Percentiles rank a stretch among this genome's conserved stretches.
These are phyloP conservation scores for Hypoxylon rickii DNA, from an alignment of 495 filamentous ascomycete genomes.

Conservation along the genomic window DNA sequence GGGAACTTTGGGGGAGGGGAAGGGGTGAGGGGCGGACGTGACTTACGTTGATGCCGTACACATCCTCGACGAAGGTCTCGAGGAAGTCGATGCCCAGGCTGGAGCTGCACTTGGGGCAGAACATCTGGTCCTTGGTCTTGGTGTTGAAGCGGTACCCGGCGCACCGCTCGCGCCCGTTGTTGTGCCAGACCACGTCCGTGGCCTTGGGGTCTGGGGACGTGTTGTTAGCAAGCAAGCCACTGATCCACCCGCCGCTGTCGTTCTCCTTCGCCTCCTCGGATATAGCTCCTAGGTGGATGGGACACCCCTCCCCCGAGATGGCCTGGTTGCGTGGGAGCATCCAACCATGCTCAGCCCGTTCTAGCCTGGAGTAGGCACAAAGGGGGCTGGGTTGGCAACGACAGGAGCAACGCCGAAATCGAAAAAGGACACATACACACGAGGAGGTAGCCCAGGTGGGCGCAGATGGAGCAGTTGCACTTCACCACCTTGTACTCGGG, in stretches of 20 bases:
- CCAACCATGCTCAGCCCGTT: not conserved
- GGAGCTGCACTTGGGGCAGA: slow-evolving; percentile 40
- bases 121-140: slow-evolving; percentile 40
- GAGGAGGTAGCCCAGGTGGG: slow-evolving; percentile 37
- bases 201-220: slow-evolving; percentile 31
- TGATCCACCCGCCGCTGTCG: too few species aligned
- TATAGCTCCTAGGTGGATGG: too few species aligned
- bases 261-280: too few species aligned
- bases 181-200: slow-evolving; percentile 32
- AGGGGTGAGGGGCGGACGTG: not conserved
- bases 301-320: not conserved
- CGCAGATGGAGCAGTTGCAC: slow-evolving; percentile 41
- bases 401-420: not conserved
- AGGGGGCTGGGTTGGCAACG: too few species aligned
- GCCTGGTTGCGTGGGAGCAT: not conserved
- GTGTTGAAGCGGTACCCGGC: slow-evolving; percentile 41
- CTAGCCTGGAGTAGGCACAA: too few species aligned
- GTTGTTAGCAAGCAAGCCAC: too few species aligned
- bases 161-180: slow-evolving; percentile 31
- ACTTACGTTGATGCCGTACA: slow-evolving; percentile 40
- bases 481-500: slow-evolving; percentile 32
- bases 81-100: slow-evolving; percentile 42
- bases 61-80: slow-evolving; percentile 14
- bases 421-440: slow-evolving; percentile 33
- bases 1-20: not conserved